A percentile compares a stretch with the other conserved stretches of the same genome.
Evolutionary conservation across 1,139 yeast genomes (phyloP).

Genomic region (Saccharomyces pastorianus): DNA sequence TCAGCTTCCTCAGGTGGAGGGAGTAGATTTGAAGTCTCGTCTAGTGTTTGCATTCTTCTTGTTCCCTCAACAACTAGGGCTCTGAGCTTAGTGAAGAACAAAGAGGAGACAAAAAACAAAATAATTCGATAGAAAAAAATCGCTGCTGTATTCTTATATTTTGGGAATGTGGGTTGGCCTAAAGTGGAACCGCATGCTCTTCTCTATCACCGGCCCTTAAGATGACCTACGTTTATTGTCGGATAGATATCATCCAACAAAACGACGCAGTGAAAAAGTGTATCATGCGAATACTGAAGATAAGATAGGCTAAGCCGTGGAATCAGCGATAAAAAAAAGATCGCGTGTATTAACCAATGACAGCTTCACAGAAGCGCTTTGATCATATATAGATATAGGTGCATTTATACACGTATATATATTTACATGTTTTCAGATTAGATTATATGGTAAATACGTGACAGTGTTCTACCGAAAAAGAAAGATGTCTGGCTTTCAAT

Average conservation of each 20-base stretch:
- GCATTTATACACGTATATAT: not conserved
- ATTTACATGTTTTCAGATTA: not conserved
- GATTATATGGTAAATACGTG: not conserved
- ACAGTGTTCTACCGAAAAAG: not conserved
- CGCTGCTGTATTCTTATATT: not conserved
- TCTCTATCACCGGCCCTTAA: not conserved
- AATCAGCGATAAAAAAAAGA: not conserved
- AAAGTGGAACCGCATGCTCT: not conserved
- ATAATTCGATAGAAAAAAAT: not conserved
- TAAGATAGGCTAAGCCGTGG: not conserved
- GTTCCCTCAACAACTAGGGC: not conserved
- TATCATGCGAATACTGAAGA: not conserved
- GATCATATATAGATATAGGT: not conserved
- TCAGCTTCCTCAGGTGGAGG: slow-evolving; percentile 9
- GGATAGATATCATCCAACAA: not conserved
- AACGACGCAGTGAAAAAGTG: not conserved
- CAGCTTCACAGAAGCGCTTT: not conserved
- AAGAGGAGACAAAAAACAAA: not conserved
- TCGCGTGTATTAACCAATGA: not conserved
- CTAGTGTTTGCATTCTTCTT: slow-evolving; percentile 14
- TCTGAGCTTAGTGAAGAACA: not conserved
- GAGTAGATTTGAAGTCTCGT: slow-evolving; percentile 18
- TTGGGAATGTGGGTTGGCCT: not conserved
- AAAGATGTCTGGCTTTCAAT: not conserved
- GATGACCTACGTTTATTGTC: not conserved